Evolutionary conservation across 1,284 basidiomycete species (phyloP).

Genomic region (Malassezia pachydermatis): DNA sequence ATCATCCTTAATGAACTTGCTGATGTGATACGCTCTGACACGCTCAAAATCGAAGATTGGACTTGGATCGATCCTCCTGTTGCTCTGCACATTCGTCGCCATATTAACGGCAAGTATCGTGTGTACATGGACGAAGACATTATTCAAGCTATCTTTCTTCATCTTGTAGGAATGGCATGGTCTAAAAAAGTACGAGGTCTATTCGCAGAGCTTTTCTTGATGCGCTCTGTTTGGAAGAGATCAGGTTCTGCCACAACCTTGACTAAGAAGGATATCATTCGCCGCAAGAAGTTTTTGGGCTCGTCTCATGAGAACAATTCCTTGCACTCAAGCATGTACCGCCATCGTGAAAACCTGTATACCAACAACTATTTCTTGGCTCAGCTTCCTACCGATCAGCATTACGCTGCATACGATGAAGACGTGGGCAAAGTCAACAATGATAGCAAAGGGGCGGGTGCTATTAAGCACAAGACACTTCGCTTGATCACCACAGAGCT

Average conservation of each 20-base stretch:
- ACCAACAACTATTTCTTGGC: not conserved
- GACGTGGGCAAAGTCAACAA: not conserved
- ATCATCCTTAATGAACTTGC: not conserved
- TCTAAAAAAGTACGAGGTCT: not conserved
- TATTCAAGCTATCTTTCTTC: constrained; percentile 13
- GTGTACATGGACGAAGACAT: constrained; percentile 15
- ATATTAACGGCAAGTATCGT: constrained; percentile 16
- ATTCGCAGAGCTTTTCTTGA: not conserved
- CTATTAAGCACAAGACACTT: not conserved
- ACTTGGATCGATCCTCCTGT: not conserved
- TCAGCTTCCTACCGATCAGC: not conserved
- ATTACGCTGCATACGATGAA: not conserved
- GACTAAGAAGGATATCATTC: not conserved
- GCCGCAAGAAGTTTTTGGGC: not conserved
- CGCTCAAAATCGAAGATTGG: not conserved
- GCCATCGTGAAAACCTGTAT: not conserved
- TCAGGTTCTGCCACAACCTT: not conserved
- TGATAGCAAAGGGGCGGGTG: not conserved
- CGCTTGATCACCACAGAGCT: constrained; percentile 1
- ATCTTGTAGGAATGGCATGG: constrained; percentile 5
- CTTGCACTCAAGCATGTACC: no score
- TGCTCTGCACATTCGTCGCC: constrained; percentile 4
- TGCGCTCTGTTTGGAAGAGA: not conserved
- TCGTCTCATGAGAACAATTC: not conserved
- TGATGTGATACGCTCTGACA: constrained; percentile 3